A percentile compares a stretch with the other conserved stretches of the same genome.
phyloP scores from a whole-genome alignment of 2,329 filamentous ascomycete species.

The Colletotrichum lupini region DNA sequence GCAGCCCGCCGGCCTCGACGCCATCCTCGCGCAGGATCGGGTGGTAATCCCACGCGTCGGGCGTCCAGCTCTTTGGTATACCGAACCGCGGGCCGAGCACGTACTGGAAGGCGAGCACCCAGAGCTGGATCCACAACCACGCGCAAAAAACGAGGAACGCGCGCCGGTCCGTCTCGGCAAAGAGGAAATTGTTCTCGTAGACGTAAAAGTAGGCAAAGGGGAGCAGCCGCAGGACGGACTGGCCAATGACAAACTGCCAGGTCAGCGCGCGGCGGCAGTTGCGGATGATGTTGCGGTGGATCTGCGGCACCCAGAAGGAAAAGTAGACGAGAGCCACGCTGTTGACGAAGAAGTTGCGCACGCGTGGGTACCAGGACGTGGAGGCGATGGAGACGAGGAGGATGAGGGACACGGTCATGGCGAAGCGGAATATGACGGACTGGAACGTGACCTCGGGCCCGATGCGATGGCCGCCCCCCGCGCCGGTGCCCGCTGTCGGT shows the following conservation, averaged over 20 bases:
- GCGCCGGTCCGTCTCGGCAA: conserved; percentile 74
- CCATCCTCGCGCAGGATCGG: conserved; percentile 87
- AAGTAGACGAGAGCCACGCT: conserved; percentile 79
- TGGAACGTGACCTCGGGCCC: conserved; percentile 57
- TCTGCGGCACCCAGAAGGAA: conserved; percentile 93
- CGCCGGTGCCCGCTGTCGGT: conserved; percentile 33
- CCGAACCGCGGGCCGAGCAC: conserved; percentile 90
- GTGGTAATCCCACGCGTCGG: conserved; percentile 94
- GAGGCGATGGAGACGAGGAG: conserved; percentile 70
- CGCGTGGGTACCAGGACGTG: conserved; percentile 66
- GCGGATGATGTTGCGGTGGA: conserved; percentile 87
- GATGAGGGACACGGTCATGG: conserved; percentile 65
- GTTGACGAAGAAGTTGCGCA: conserved; percentile 70
- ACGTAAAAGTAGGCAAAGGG: conserved; percentile 91
- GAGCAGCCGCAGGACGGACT: conserved; percentile 80
- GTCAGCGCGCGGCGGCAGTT: conserved; percentile 92
- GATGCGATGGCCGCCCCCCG: neutral
- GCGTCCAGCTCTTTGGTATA: conserved; percentile 74
- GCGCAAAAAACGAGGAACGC: conserved; percentile 73
- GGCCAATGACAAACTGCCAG: conserved; percentile 90
- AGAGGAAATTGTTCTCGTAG: conserved; percentile 82
- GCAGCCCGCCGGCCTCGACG: conserved; percentile 81
- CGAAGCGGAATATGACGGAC: conserved; percentile 66
- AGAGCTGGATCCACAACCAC: conserved; percentile 91
- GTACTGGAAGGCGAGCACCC: conserved; percentile 83